Evolutionary conservation across 225 moss, liverwort and hornwort species (phyloP).

Genomic region (Bryoerythrophyllum caledonicum): DNA sequence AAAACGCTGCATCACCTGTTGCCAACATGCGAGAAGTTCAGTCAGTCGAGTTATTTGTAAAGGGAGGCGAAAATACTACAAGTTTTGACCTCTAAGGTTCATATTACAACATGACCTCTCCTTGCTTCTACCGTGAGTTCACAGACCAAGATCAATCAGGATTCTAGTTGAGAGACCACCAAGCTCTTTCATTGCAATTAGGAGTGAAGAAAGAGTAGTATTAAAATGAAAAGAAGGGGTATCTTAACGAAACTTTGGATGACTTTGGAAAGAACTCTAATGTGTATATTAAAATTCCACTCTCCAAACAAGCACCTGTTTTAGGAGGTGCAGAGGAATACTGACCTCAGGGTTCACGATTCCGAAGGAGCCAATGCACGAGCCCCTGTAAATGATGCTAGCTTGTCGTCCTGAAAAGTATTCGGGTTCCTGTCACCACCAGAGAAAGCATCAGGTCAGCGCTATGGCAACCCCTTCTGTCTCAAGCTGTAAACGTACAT

Average conservation of each 20-base stretch:
- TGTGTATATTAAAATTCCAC: neutral
- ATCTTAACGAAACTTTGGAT: too few species aligned
- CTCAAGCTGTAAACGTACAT: neutral
- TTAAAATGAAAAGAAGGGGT: too few species aligned
- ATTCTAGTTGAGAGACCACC: too few species aligned
- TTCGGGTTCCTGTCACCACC: constrained; percentile 71
- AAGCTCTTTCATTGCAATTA: too few species aligned
- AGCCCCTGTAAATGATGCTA: constrained; percentile 60
- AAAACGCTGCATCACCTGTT: constrained; percentile 90
- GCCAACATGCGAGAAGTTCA: constrained; percentile 9
- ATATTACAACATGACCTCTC: too few species aligned
- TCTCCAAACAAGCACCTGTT: constrained; percentile 2
- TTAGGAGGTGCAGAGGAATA: neutral
- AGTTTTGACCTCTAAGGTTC: too few species aligned
- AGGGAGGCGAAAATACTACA: too few species aligned
- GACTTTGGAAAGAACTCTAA: neutral
- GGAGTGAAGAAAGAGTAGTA: too few species aligned
- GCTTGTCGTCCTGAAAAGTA: constrained; percentile 91
- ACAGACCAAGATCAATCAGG: too few species aligned
- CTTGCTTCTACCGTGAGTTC: too few species aligned
- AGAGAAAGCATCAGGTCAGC: constrained; percentile 13
- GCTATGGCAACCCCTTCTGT: neutral
- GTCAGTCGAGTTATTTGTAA: neutral
- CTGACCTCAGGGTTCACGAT: constrained; percentile 85
- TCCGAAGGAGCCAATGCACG: constrained; percentile 79